Conservation (phyloP, 164 flowering plant genomes). For the Euptelea pleiosperma region DNA sequence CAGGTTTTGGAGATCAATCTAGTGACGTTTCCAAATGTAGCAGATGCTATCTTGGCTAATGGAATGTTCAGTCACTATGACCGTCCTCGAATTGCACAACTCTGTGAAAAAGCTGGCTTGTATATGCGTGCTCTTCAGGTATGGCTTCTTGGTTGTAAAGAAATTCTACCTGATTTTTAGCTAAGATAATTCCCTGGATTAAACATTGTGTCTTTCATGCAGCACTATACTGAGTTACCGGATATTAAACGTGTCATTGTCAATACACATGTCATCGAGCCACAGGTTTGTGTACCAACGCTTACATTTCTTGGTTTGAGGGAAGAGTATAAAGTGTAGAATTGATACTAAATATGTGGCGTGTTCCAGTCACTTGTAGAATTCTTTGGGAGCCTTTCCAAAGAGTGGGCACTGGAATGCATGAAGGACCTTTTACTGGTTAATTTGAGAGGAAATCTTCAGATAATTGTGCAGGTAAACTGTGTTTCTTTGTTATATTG, state of each 20-base stretch:
- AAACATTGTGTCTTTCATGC: constrained; percentile 29
- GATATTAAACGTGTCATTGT: constrained; percentile 98
- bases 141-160: constrained; percentile 4
- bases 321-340: background rate
- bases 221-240: constrained; percentile 93
- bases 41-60: constrained; percentile 97
- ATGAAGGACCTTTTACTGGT: constrained; percentile 97
- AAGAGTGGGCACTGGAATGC: constrained; percentile 99
- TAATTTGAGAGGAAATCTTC: constrained; percentile 94
- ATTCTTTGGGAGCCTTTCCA: constrained; percentile 95
- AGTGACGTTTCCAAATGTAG: constrained; percentile 97
- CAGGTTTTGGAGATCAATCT: constrained; percentile 97
- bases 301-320: background rate
- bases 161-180: constrained; percentile 3
- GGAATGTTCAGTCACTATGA: constrained; percentile 99
- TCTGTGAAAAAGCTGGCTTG: constrained; percentile 98
- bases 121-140: constrained; percentile 90
- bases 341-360: constrained; percentile 17
- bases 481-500: background rate
- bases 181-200: constrained; percentile 8
- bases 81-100: constrained; percentile 96
- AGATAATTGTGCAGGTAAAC: constrained; percentile 97
- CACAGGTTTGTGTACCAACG: constrained; percentile 61
- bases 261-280: constrained; percentile 99
- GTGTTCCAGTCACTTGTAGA: constrained; percentile 87